These are phyloP conservation scores for Hypoxylon sp. DNA, from an alignment of 2,329 filamentous ascomycete genomes.

Conservation along the genomic window DNA sequence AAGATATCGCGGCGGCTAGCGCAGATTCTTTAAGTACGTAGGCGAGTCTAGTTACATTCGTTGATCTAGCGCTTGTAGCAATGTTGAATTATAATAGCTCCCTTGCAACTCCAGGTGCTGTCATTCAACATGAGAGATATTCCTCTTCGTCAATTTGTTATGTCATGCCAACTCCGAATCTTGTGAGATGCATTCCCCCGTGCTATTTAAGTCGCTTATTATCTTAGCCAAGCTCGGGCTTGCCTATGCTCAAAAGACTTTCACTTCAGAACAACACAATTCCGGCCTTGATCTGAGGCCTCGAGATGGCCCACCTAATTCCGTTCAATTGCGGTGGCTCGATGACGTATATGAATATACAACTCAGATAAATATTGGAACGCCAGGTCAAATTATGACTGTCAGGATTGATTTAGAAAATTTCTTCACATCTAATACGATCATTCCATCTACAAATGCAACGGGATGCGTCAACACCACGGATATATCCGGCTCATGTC, in stretches of 20 bases:
- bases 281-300: not conserved
- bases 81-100: conserved; percentile 1
- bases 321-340: not conserved
- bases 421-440: not conserved
- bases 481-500: not conserved
- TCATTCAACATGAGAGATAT: not conserved
- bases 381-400: conserved; percentile 11
- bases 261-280: not conserved
- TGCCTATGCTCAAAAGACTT: not conserved
- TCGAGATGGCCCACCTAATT: not conserved
- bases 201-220: not conserved
- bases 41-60: not conserved
- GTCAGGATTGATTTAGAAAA: conserved; percentile 11
- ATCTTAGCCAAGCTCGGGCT: not conserved
- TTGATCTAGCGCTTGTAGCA: not conserved
- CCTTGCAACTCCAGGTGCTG: not conserved
- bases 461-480: conserved; percentile 1
- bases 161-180: not conserved
- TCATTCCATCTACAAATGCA: conserved; percentile 10
- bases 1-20: not conserved
- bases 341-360: conserved; percentile 16
- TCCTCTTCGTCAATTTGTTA: not conserved
- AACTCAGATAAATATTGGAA: conserved; percentile 7
- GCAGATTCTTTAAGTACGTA: not conserved
- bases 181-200: conserved; percentile 15